phyloP scores from a whole-genome alignment of 202 grass and related monocot species.

The Eragrostis tef region DNA sequence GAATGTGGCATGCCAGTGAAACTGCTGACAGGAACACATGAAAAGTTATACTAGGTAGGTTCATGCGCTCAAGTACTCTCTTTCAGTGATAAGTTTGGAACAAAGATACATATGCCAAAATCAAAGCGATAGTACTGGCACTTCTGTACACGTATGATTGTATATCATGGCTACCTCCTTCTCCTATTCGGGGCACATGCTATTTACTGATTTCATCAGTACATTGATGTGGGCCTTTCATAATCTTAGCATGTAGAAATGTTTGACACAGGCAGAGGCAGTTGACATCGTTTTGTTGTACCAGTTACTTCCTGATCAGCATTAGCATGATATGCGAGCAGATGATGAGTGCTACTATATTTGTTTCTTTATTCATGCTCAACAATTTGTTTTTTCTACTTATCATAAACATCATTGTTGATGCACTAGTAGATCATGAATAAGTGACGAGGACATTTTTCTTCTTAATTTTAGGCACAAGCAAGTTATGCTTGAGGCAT shows the following conservation, averaged over 20 bases:
- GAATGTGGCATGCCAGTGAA: background rate
- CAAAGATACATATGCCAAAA: background rate
- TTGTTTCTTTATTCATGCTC: conserved; percentile 7
- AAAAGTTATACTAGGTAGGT: background rate
- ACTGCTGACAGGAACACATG: conserved; percentile 2
- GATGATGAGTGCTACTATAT: background rate
- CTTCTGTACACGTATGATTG: background rate
- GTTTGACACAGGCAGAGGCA: background rate
- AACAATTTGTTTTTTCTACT: conserved; percentile 20
- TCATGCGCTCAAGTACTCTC: background rate
- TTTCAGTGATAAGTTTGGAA: background rate
- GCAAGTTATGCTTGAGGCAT: conserved; percentile 88
- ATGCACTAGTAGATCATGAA: background rate
- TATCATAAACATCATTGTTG: background rate
- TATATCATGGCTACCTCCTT: conserved; percentile 7
- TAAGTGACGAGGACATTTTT: conserved; percentile 5
- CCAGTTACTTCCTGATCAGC: conserved; percentile 8
- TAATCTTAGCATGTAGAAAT: conserved; percentile 20
- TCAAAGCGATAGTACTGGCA: background rate
- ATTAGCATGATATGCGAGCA: conserved; percentile 14
- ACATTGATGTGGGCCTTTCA: background rate
- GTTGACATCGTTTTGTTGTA: background rate
- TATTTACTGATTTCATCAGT: background rate
- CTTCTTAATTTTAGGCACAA: conserved; percentile 69
- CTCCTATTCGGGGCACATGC: background rate